phyloP scores from a whole-genome alignment of 148 eudicot genomes.

The Selenicereus undatus region DNA sequence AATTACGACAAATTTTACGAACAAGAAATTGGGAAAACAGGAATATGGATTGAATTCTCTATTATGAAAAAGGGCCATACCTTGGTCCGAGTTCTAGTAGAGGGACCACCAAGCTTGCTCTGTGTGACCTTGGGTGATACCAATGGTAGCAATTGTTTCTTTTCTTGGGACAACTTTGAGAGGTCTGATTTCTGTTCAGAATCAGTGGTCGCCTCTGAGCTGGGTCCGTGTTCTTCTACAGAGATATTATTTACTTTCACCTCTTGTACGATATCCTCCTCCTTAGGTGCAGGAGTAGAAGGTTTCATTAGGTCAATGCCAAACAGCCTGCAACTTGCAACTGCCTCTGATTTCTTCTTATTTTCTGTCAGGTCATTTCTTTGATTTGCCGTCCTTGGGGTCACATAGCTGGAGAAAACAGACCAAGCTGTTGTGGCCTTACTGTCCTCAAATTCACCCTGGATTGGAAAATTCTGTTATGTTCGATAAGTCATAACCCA shows the following conservation, averaged over 20 bases:
- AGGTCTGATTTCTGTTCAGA: conserved; percentile 53
- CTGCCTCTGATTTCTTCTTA: conserved; percentile 34
- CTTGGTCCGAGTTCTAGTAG: conserved; percentile 86
- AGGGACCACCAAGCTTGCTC: conserved; percentile 51
- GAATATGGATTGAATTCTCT: background rate
- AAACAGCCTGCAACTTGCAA: conserved; percentile 62
- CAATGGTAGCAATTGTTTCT: conserved; percentile 32
- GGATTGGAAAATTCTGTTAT: conserved; percentile 21
- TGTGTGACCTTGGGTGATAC: conserved; percentile 51
- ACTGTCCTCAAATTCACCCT: conserved; percentile 55
- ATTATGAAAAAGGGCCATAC: conserved; percentile 32
- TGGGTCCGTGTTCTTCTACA: conserved; percentile 34
- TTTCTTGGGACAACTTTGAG: conserved; percentile 48
- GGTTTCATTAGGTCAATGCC: conserved; percentile 72
- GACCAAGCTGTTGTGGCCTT: conserved; percentile 60
- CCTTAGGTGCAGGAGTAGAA: conserved; percentile 24
- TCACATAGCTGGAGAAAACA: conserved; percentile 39
- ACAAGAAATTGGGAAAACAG: no score
- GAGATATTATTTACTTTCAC: conserved; percentile 18
- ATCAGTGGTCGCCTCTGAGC: conserved; percentile 38
- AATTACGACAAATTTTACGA: background rate
- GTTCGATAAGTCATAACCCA: conserved; percentile 11
- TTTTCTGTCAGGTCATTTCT: conserved; percentile 23
- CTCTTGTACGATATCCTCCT: conserved; percentile 32
- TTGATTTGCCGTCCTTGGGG: conserved; percentile 28